Evolutionary conservation across 139 green algal genomes (phyloP), one percentile per base, ranked within the genome.

Genomic region (Coelastrella sp.): DNA sequence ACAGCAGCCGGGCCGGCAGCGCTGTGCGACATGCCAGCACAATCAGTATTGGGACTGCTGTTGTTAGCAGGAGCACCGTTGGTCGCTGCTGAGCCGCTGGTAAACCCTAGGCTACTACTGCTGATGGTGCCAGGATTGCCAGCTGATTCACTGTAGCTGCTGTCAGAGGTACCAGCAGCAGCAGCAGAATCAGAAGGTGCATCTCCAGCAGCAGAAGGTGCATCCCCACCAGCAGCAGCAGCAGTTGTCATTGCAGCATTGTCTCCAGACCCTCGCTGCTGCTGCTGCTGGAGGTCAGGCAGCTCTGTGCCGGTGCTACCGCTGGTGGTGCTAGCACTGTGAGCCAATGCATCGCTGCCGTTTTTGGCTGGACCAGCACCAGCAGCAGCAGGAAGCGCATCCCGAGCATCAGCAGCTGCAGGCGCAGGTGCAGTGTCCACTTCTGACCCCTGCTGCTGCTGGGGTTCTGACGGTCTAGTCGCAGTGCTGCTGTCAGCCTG

Each of bases 381-480:
- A 47, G 32, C 32, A 47, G 32, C 32, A 47, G 32, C 32, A 47
- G 32, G 32, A 47, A 47, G 32, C 32, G 0, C 32, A 47, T 47
- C 32, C 32, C 32, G 1, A 47, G 32, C 32, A 47, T 47, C 32
- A 47, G 32, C 32, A 47, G 32, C 32, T 47, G 32, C 32, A 47
- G 32, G 32, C 32, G 0, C 32, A 47, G 32, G 32, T 47, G 32
- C 32, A 47, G 32, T 47, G 32, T 47, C 32, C 32, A 47, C 32
- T 47, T 47, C 32, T 47, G 32, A 19, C 68, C 73, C 60, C 82
- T 87, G 88, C 87, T 22, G 32, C 83, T 23, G 80, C n/a, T 32
- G 71, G 3, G 1, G 71, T 4, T 82, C 20, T 82, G 76, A 59
- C n/a, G 32, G 8, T 4, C 23, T 73, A 47, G 1, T 47, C 32